Percentiles rank a stretch among this genome's conserved stretches.
These are phyloP conservation scores for Phialocephala subalpina DNA, from an alignment of 2,329 filamentous ascomycete genomes.

Conservation along the genomic window DNA sequence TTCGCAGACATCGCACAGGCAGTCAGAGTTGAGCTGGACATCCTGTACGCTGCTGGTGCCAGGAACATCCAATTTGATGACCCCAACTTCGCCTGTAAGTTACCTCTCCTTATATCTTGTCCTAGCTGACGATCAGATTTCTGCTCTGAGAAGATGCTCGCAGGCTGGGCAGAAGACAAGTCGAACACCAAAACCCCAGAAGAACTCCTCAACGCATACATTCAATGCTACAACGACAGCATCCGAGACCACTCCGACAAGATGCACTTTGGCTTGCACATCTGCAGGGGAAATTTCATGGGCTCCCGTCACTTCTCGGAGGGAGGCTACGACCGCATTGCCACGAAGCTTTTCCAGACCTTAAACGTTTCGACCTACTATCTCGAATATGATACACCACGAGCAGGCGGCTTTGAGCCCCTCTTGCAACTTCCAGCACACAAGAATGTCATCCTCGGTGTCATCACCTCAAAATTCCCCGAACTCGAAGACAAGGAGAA, in stretches of 20 bases:
- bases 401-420: slow-evolving; percentile 72
- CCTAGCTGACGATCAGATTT: slow-evolving; percentile 60
- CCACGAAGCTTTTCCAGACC: slow-evolving; percentile 70
- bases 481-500: slow-evolving; percentile 70
- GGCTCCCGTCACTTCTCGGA: slow-evolving; percentile 72
- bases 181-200: slow-evolving; percentile 66
- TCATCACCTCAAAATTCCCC: slow-evolving; percentile 70
- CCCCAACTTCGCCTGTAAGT: slow-evolving; percentile 69
- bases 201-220: slow-evolving; percentile 78
- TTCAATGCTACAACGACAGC: slow-evolving; percentile 79
- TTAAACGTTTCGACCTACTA: slow-evolving; percentile 73
- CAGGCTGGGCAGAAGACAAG: slow-evolving; percentile 72
- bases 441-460: slow-evolving; percentile 72
- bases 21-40: slow-evolving; percentile 59
- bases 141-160: slow-evolving; percentile 75
- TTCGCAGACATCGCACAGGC: slow-evolving; percentile 62
- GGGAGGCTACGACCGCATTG: slow-evolving; percentile 73
- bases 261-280: slow-evolving; percentile 80
- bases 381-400: slow-evolving; percentile 73
- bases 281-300: slow-evolving; percentile 78
- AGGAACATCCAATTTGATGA: slow-evolving; percentile 64
- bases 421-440: slow-evolving; percentile 66
- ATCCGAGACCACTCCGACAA: slow-evolving; percentile 70
- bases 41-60: slow-evolving; percentile 62
- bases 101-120: background rate